Conservation (phyloP, 306 rosid genomes). For the Glycine tomentella region DNA sequence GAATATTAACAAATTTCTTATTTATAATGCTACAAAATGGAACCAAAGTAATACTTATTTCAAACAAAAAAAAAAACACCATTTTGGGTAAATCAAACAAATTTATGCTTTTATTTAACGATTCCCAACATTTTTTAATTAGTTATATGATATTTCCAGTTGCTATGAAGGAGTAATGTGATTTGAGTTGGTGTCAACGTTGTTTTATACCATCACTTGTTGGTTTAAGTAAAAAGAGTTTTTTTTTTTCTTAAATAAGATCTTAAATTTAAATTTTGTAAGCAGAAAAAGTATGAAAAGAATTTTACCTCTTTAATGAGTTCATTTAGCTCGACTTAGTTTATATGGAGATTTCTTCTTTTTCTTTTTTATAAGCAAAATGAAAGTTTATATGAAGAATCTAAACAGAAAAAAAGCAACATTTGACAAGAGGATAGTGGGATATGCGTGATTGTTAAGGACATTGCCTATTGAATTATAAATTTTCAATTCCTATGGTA, state of each 20-base stretch:
- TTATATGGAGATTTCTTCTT: not conserved
- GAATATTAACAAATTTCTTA: too few relatives aligned
- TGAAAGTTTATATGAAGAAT: not conserved
- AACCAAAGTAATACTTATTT: not conserved
- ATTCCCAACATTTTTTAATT: not conserved
- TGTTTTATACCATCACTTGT: not conserved
- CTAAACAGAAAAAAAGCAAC: conserved; percentile 22
- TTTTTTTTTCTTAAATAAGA: not conserved
- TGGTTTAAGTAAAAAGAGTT: not conserved
- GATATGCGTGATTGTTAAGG: conserved; percentile 32
- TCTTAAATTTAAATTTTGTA: not conserved
- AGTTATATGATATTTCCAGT: not conserved
- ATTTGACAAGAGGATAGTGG: conserved; percentile 37
- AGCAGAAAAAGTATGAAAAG: not conserved
- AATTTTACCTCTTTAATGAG: not conserved
- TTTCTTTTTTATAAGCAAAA: not conserved
- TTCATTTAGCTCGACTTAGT: not conserved
- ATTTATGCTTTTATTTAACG: not conserved
- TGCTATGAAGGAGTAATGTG: not conserved
- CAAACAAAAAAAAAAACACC: not conserved
- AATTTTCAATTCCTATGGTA: not conserved
- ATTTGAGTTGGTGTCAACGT: not conserved
- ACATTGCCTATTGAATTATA: conserved; percentile 25
- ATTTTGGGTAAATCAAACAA: not conserved
- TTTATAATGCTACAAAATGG: not conserved